Conservation (phyloP, 1,139 yeast genomes). For the Blastobotrys aristatus region DNA sequence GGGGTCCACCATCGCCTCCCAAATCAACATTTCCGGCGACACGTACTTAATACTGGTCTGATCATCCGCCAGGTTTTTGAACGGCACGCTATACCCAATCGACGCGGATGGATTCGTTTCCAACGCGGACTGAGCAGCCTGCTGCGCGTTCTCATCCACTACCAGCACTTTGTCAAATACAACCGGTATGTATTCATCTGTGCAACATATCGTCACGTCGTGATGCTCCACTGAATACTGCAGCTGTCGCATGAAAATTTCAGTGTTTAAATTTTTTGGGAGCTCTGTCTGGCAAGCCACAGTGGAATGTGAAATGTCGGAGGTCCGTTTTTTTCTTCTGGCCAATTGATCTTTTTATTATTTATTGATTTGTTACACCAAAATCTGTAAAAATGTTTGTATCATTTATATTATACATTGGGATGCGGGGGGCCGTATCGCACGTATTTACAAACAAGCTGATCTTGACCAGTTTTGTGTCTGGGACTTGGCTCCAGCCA, state of each 20-base stretch:
- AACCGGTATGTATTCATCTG: not conserved
- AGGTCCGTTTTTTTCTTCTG: not conserved
- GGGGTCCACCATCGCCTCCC: conserved; percentile 67
- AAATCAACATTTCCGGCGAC: conserved; percentile 72
- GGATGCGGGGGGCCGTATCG: no score
- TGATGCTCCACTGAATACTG: not conserved
- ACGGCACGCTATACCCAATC: conserved; percentile 57
- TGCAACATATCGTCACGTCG: not conserved
- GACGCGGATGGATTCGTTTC: no score
- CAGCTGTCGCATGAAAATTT: not conserved
- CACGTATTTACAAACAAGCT: no score
- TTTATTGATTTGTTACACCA: no score
- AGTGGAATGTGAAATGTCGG: no score
- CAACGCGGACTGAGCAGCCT: not conserved
- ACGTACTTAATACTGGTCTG: conserved; percentile 59
- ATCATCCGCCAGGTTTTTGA: conserved; percentile 54
- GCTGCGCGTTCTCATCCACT: not conserved
- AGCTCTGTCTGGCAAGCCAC: no score
- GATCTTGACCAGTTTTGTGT: no score
- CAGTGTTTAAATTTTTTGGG: no score
- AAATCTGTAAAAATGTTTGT: no score
- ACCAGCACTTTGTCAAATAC: not conserved
- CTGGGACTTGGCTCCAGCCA: no score
- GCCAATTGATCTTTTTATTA: no score
- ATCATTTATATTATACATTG: no score